Evolutionary conservation across 148 eudicot species (phyloP).

Genomic region (Fagopyrum homotropicum): DNA sequence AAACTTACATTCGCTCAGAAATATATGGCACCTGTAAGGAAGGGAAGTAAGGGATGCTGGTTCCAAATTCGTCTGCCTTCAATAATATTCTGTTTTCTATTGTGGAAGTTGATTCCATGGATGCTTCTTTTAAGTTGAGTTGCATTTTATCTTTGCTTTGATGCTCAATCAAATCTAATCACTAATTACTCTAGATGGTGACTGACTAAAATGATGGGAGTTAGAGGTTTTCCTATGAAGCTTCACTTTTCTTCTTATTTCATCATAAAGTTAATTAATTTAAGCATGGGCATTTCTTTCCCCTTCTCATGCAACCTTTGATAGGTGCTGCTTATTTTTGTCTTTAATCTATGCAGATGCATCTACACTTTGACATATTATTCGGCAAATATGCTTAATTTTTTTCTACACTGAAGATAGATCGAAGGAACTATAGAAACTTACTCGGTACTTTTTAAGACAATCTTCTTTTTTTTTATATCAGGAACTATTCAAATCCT

Average conservation of each 20-base stretch:
- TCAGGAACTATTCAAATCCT: slow-evolving; percentile 75
- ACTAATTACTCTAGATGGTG: not conserved
- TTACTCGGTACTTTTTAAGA: not conserved
- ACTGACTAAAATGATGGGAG: not conserved
- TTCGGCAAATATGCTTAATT: not conserved
- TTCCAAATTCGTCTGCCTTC: not conserved
- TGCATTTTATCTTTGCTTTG: not conserved
- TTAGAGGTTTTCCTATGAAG: not conserved
- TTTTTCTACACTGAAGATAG: not conserved
- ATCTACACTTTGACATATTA: not conserved
- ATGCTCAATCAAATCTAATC: not conserved
- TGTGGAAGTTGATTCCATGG: not conserved
- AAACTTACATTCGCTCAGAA: slow-evolving; percentile 75
- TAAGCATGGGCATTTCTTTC: not conserved
- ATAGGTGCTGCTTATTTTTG: not conserved
- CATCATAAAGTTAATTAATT: too few species aligned
- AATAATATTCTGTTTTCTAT: not conserved
- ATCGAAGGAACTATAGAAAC: not conserved
- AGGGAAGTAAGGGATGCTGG: slow-evolving; percentile 45
- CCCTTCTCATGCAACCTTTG: not conserved
- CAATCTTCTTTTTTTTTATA: slow-evolving; percentile 15
- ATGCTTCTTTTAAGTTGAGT: not conserved
- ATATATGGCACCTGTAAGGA: slow-evolving; percentile 57
- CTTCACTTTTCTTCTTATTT: not conserved
- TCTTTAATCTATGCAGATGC: not conserved